Base-by-base conservation (phyloP, 306 rosid genomes). In the Lablab purpureus region DNA sequence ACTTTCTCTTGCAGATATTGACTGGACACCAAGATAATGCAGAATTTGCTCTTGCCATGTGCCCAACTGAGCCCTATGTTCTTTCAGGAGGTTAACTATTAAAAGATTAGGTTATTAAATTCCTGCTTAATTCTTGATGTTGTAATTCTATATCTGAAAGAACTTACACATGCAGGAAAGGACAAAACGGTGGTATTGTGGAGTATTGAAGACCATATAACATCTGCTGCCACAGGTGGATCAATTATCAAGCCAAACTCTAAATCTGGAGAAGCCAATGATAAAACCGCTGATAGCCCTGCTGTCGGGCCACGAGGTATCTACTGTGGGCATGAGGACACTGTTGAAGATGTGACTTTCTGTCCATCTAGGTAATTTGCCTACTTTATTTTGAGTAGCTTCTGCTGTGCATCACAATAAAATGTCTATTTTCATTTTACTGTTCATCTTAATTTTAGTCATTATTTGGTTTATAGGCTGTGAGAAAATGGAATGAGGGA, bases 1-100 rank as follows among this genome's bases (percentile, higher is more conserved):
- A 43, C 14, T 6, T 67, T 45, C 23, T 50, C 64, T 46, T 85
- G 83, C 89, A 96, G 99, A 84, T 93, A 79, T 83, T 96, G 83
- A 96, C 99, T 52, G 99, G 99, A 75, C 99, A 96, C 84, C 92
- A 93, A 86, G 99, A 96, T 60, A 96, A 96, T 96, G 99, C 99
- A 19, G 99, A 96, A 82, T 96, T 91, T 81, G 99, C 99, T 70
- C 99, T 96, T 85, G 97, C 99, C 56, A 91, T 96, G 99, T 96
- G 99, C 88, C 99, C 96, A 64, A 93, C 97, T 65, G 98, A 96
- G 76, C 98, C 99, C 45, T 96, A 86, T 80, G 99, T 96, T 50
- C 93, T 96, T 45, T 96, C 98, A 32, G 99, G 98, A 93, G 99
- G 99, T 96, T 82, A 74, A 73, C 64, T 25, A 60, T 18, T 67